A percentile compares a stretch with the other conserved stretches of the same genome.
phyloP scores from a whole-genome alignment of 2,329 filamentous ascomycete species.

The Thielaviopsis euricoi region DNA sequence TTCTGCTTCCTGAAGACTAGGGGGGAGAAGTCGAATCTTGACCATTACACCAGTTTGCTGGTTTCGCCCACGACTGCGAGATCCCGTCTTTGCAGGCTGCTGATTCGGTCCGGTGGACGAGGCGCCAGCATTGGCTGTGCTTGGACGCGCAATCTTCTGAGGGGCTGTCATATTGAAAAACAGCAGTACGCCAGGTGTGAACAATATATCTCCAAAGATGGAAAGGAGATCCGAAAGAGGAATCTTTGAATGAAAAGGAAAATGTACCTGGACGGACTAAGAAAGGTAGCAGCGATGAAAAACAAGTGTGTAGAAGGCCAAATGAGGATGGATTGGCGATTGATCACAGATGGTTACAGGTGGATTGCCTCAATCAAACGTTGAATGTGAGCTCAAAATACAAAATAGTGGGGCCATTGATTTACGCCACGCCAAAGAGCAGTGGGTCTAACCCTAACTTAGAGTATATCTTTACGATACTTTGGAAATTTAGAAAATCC shows the following conservation, averaged over 20 bases:
- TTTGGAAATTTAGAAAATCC: too few relatives aligned
- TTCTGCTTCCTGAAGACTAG: constrained; percentile 66
- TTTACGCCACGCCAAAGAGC: too few relatives aligned
- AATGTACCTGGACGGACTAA: not conserved
- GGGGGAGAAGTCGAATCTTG: constrained; percentile 68
- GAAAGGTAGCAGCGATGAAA: not conserved
- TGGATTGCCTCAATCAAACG: not conserved
- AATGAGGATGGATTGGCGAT: not conserved
- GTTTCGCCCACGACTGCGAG: constrained; percentile 1
- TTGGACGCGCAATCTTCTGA: not conserved
- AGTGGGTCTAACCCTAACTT: too few relatives aligned
- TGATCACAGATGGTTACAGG: not conserved
- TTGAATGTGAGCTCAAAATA: too few relatives aligned
- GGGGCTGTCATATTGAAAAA: constrained; percentile 2
- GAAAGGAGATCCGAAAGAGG: not conserved
- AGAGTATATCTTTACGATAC: too few relatives aligned
- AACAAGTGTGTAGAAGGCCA: not conserved
- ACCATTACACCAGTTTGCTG: constrained; percentile 56
- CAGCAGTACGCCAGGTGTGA: not conserved
- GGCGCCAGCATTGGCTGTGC: not conserved
- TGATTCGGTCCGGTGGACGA: not conserved
- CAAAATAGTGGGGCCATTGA: too few relatives aligned
- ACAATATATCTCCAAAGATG: not conserved
- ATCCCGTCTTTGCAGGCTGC: not conserved
- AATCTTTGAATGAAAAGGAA: not conserved